Evolutionary conservation across 2,329 filamentous ascomycete genomes (phyloP), one percentile per base, ranked within the genome.

Genomic region (Chaetomiaceae sp.): DNA sequence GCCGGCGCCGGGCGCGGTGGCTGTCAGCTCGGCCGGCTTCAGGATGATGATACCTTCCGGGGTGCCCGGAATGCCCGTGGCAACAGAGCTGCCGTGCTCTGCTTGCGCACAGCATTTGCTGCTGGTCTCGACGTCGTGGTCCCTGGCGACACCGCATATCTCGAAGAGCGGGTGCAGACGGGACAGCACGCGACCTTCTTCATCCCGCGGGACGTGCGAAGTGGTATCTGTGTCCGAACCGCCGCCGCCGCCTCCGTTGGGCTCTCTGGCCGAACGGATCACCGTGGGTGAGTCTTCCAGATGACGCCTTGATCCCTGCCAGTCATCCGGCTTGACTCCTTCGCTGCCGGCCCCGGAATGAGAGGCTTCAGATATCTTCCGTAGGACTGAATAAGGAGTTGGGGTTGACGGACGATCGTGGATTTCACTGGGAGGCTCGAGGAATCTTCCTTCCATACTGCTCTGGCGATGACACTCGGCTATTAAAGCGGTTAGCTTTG

Each of bases 261-360:
- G 32, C 18, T 36, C 24, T 6, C 22, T 30, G 40, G 11, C n/a
- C 11, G 20, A 29, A 19, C 30, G n/a, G n/a, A 14, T 19, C 9
- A n/a, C 15, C 1, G 40, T 14, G 5, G 18, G 14, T 14, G 34
- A 22, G 11, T 18, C 14, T 8, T 17, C 35, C n/a, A n/a, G n/a
- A n/a, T n/a, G n/a, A n/a, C n/a, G n/a, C n/a, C n/a, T n/a, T n/a
- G n/a, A n/a, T n/a, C n/a, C n/a, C 15, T 42, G 11, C 6, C 7
- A n/a, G 20, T 35, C 33, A 4, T 30, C 12, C 4, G 12, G 10
- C 18, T 12, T n/a, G 20, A 5, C 19, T 12, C 14, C 26, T 2
- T 19, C 20, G 1, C 12, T 33, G 1, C 10, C 46, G 60, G 62
- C 30, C 68, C 59, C 67, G 68, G 73, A 52, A 27, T 32, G 42